Conservation (phyloP, 2,329 filamentous ascomycete species). For the Falciphora oryzae region DNA sequence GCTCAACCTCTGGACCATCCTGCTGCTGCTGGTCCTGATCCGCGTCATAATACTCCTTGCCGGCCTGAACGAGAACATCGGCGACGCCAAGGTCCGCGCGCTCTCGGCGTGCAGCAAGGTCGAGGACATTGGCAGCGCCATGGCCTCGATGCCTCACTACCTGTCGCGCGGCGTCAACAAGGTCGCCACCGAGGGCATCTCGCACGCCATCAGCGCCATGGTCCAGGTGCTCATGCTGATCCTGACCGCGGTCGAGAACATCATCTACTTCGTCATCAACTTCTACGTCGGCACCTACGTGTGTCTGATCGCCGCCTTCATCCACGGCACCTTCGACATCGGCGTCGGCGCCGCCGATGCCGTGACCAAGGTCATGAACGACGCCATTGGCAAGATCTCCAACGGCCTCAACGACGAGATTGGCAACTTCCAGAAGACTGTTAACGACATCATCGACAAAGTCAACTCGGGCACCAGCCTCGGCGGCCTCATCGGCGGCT, state of each 20-base stretch:
- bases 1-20: constrained; percentile 95
- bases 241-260: constrained; percentile 76
- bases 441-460: constrained; percentile 15
- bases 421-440: constrained; percentile 23
- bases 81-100: constrained; percentile 71
- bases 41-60: constrained; percentile 72
- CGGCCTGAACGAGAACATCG: constrained; percentile 67
- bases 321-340: constrained; percentile 72
- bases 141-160: constrained; percentile 98
- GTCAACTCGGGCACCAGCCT: constrained; percentile 48
- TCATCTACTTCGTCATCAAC: constrained; percentile 89
- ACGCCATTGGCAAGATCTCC: constrained; percentile 46
- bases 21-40: constrained; percentile 78
- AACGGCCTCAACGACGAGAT: constrained; percentile 50
- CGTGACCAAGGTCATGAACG: constrained; percentile 42
- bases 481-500: constrained; percentile 35
- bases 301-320: constrained; percentile 79
- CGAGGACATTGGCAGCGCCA: constrained; percentile 85
- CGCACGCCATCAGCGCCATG: constrained; percentile 72
- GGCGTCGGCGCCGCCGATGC: constrained; percentile 39
- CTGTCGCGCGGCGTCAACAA: constrained; percentile 85
- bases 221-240: constrained; percentile 73
- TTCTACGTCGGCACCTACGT: constrained; percentile 86
- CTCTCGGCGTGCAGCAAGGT: constrained; percentile 86
- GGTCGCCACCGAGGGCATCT: constrained; percentile 72